Percentiles rank a stretch among this genome's conserved stretches.
Evolutionary conservation across 139 green algal genomes (phyloP).

Genomic region (Astrephomene gubernaculifera): DNA sequence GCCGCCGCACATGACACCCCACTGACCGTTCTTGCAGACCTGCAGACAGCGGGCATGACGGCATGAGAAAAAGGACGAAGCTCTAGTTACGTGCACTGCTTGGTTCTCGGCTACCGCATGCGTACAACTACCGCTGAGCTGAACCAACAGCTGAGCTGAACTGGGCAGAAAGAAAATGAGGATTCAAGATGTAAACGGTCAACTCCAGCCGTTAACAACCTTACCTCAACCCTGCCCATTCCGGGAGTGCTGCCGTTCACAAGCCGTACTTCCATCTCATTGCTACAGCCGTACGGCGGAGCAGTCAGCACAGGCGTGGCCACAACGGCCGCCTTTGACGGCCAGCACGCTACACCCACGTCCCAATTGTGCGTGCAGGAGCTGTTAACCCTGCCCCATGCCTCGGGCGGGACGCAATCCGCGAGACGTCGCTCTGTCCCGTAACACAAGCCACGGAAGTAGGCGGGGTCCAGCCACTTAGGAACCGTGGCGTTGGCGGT

Average conservation of each 20-base stretch:
- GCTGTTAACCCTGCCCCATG: background rate
- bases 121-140: too few relatives aligned
- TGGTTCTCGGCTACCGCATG: too few relatives aligned
- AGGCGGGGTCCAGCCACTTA: background rate
- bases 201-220: too few relatives aligned
- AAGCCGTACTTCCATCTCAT: background rate
- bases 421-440: constrained; percentile 14
- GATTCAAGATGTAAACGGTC: too few relatives aligned
- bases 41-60: background rate
- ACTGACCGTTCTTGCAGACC: constrained; percentile 4
- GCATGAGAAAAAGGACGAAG: too few relatives aligned
- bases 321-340: background rate
- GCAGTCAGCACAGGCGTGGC: background rate
- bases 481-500: too few relatives aligned
- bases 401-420: constrained; percentile 11
- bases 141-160: too few relatives aligned
- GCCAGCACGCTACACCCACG: background rate
- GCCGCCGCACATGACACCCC: background rate
- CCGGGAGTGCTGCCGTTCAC: constrained; percentile 10
- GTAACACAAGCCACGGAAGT: background rate
- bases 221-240: constrained; percentile 25
- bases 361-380: background rate
- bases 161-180: too few relatives aligned
- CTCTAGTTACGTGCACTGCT: too few relatives aligned
- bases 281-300: background rate